A percentile compares a stretch with the other conserved stretches of the same genome.
phyloP scores from a whole-genome alignment of 129 eudicot species.

The carrot (Daucus carota) region DH1_v3.0 NC_030385.2:34365501-34366000 shows the following conservation, averaged over 20 bases:
- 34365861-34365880: slow-evolving; percentile 39
- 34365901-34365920: slow-evolving; percentile 77
- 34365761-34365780: slow-evolving; percentile 28
- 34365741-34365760: slow-evolving; percentile 25
- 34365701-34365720: slow-evolving; percentile 36
- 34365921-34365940: slow-evolving; percentile 95
- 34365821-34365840: slow-evolving; percentile 29
- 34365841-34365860: slow-evolving; percentile 63
- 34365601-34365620: slow-evolving; percentile 14
- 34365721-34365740: slow-evolving; percentile 40
- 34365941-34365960: slow-evolving; percentile 94
- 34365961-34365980: slow-evolving; percentile 84
- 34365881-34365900: slow-evolving; percentile 31
- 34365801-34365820: slow-evolving; percentile 23
- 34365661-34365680: slow-evolving; percentile 35
- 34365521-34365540: slow-evolving; percentile 90
- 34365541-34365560: slow-evolving; percentile 79
- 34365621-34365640: slow-evolving; percentile 35
- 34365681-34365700: slow-evolving; percentile 31
- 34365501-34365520: slow-evolving; percentile 83
- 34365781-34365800: slow-evolving; percentile 28
- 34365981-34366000: slow-evolving; percentile 72
- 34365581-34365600: slow-evolving; percentile 30
- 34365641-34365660: slow-evolving; percentile 51
- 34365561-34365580: slow-evolving; percentile 43